A percentile compares a stretch with the other conserved stretches of the same genome.
Conservation (phyloP, 306 rosid species). For the Fagus sylvatica region DNA sequence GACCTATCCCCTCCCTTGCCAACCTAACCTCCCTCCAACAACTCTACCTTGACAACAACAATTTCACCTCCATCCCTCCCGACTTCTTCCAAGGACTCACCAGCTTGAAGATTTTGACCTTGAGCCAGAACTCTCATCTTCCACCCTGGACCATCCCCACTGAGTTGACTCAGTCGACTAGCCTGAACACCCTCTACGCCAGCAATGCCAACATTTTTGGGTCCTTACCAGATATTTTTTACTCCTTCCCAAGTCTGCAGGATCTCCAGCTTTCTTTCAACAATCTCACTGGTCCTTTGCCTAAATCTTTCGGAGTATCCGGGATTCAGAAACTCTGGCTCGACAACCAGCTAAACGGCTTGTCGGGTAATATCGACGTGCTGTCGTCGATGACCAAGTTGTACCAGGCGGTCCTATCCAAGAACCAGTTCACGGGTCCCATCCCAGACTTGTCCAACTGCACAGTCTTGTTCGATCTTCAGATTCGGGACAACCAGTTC, state of each 20-base stretch:
- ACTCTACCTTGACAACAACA: slow-evolving; percentile 45
- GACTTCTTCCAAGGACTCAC: slow-evolving; percentile 49
- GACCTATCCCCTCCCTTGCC: slow-evolving; percentile 63
- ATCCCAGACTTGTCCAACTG: slow-evolving; percentile 64
- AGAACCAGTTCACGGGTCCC: slow-evolving; percentile 59
- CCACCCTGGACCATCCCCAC: slow-evolving; percentile 46
- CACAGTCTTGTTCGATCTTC: slow-evolving; percentile 49
- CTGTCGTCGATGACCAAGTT: slow-evolving; percentile 54
- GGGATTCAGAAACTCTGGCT: slow-evolving; percentile 56
- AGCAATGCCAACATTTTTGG: slow-evolving; percentile 41
- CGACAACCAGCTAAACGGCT: slow-evolving; percentile 61
- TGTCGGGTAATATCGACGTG: slow-evolving; percentile 52
- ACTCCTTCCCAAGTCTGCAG: slow-evolving; percentile 37
- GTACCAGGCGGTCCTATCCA: slow-evolving; percentile 63
- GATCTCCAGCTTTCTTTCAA: slow-evolving; percentile 65
- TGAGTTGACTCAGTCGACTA: slow-evolving; percentile 42
- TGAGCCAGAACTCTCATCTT: slow-evolving; percentile 39
- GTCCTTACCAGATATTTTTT: slow-evolving; percentile 55
- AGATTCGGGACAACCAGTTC: slow-evolving; percentile 63
- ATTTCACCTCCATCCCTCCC: slow-evolving; percentile 52
- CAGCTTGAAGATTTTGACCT: slow-evolving; percentile 39
- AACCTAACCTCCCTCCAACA: slow-evolving; percentile 45
- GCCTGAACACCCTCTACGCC: slow-evolving; percentile 36
- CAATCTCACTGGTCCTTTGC: slow-evolving; percentile 61
- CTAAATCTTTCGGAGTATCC: slow-evolving; percentile 49